Percentiles rank a stretch among this genome's conserved stretches.
phyloP scores from a whole-genome alignment of 2,329 filamentous ascomycete species.

The Dichotomopilus funicola region DNA sequence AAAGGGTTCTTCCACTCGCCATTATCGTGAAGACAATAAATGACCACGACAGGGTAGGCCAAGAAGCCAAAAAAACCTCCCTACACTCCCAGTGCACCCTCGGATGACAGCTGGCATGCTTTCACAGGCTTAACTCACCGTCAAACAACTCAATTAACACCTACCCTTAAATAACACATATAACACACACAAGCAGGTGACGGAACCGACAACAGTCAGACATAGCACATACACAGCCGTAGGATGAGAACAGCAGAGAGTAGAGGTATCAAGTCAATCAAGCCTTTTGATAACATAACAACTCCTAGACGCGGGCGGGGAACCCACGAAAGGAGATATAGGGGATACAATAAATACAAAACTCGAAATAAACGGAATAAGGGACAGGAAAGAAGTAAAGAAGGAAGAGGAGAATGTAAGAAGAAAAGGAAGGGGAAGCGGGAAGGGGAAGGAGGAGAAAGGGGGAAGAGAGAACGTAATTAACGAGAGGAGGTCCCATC shows the following conservation, averaged over 20 bases:
- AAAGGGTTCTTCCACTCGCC: no score
- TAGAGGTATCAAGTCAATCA: slow-evolving; percentile 12
- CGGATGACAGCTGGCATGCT: no score
- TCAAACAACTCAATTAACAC: no score
- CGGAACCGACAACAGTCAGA: not conserved
- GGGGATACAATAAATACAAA: not conserved
- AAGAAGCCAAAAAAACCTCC: no score
- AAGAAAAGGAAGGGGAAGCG: not conserved
- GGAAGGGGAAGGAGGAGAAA: slow-evolving; percentile 16
- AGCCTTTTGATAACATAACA: slow-evolving; percentile 9
- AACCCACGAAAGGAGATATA: slow-evolving; percentile 2
- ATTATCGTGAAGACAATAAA: no score
- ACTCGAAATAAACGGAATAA: slow-evolving; percentile 4
- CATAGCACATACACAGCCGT: no score
- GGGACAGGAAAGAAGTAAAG: not conserved
- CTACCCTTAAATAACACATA: no score
- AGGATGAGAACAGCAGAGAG: not conserved
- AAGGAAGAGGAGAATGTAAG: slow-evolving; percentile 1
- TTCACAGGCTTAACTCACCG: no score
- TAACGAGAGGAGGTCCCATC: not conserved
- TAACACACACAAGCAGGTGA: not conserved
- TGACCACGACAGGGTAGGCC: no score
- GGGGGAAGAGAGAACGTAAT: no score
- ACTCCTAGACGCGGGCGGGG: not conserved
- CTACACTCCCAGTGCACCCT: no score